Evolutionary conservation across 2,329 filamentous ascomycete species (phyloP).

Genomic region (Apiospora phragmitis): DNA sequence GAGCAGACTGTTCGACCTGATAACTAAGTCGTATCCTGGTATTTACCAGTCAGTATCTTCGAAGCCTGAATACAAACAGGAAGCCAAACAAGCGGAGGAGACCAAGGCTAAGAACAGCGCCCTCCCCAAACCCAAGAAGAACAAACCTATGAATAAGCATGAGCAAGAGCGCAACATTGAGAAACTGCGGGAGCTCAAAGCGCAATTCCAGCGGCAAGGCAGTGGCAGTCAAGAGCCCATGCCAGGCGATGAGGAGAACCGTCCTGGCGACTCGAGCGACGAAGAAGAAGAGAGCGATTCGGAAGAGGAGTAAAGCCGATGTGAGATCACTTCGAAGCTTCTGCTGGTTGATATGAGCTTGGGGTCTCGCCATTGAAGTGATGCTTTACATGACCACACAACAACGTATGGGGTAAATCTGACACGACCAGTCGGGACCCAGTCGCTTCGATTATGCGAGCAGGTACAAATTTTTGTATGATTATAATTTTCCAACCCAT

Average conservation of each 20-base stretch:
- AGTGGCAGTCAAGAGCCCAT: conserved; percentile 48
- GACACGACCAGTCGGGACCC: neutral
- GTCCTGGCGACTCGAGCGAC: conserved; percentile 48
- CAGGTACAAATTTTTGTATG: conserved; percentile 7
- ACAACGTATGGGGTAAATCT: neutral
- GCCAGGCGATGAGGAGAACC: conserved; percentile 34
- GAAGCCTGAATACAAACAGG: conserved; percentile 29
- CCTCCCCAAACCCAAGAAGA: conserved; percentile 64
- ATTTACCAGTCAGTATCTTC: conserved; percentile 36
- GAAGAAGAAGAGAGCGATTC: conserved; percentile 56
- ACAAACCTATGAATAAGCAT: conserved; percentile 74
- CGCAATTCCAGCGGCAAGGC: conserved; percentile 46
- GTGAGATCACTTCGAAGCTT: neutral
- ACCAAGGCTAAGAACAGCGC: conserved; percentile 27
- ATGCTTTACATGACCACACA: neutral
- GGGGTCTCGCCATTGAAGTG: neutral
- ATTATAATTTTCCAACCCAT: conserved; percentile 4
- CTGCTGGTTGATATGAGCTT: neutral
- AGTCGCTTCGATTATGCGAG: neutral
- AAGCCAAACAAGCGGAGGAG: conserved; percentile 17
- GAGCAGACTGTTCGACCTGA: conserved; percentile 48
- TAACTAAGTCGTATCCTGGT: conserved; percentile 39
- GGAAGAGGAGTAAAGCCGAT: conserved; percentile 41
- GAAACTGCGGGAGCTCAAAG: conserved; percentile 60
- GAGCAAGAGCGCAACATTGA: conserved; percentile 70